Conservation (phyloP, 2,329 filamentous ascomycete genomes). For the Fonsecaea nubica region DNA sequence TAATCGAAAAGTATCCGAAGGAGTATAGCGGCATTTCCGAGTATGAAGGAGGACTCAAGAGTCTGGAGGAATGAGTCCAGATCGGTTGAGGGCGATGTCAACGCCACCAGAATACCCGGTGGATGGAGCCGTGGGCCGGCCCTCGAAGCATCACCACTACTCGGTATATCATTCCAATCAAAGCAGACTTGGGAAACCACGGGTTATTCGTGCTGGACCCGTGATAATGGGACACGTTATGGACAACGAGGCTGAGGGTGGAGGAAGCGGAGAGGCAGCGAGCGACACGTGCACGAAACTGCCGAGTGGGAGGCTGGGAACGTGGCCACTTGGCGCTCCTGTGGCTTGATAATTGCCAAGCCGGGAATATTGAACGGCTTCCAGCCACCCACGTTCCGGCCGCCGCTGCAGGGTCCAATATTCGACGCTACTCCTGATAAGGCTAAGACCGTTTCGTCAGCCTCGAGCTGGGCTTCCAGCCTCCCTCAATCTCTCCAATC, state of each 20-base stretch:
- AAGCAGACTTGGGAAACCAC: not conserved
- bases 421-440: not conserved
- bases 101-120: not conserved
- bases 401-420: not conserved
- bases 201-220: constrained; percentile 13
- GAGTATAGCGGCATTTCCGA: constrained; percentile 89
- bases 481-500: constrained; percentile 31
- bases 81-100: not conserved
- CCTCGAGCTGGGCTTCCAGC: constrained; percentile 24
- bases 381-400: constrained; percentile 23
- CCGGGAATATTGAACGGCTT: constrained; percentile 8
- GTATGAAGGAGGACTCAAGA: constrained; percentile 75
- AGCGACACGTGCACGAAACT: not conserved
- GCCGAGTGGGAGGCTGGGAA: not conserved
- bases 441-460: not conserved
- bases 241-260: not conserved
- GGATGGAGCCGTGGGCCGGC: not conserved
- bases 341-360: constrained; percentile 19
- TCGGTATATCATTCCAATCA: not conserved
- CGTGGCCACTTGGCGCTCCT: not conserved
- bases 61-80: constrained; percentile 50
- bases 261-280: not conserved
- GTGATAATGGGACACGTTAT: constrained; percentile 12
- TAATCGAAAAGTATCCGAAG: constrained; percentile 83
- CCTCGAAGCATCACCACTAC: not conserved